These are phyloP conservation scores for Scenedesmus sp. DNA, from an alignment of 163 green algal genomes.

Conservation along the genomic window DNA sequence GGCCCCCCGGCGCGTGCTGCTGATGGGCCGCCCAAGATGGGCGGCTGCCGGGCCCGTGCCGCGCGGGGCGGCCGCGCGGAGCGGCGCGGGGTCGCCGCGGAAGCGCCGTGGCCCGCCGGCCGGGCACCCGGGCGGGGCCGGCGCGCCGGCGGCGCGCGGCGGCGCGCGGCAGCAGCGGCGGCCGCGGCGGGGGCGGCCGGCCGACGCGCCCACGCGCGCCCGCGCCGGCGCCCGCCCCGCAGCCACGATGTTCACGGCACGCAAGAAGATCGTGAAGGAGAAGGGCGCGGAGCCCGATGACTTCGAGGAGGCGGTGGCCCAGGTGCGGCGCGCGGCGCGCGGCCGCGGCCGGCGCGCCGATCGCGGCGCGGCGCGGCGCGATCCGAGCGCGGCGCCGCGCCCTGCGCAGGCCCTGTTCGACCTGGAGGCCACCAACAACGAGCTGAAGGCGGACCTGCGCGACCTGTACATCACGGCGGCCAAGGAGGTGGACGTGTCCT, in stretches of 20 bases:
- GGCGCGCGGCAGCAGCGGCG: too few relatives aligned
- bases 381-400: not conserved
- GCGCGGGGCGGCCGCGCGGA: too few relatives aligned
- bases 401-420: slow-evolving; percentile 99
- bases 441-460: slow-evolving; percentile 98
- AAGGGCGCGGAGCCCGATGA: slow-evolving; percentile 89
- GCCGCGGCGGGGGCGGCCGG: too few relatives aligned
- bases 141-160: too few relatives aligned
- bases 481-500: slow-evolving; percentile 92
- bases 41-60: too few relatives aligned
- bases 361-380: not conserved
- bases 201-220: too few relatives aligned
- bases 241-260: slow-evolving; percentile 81
- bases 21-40: too few relatives aligned
- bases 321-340: slow-evolving; percentile 71
- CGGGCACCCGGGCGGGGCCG: too few relatives aligned
- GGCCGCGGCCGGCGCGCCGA: not conserved
- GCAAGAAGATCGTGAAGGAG: slow-evolving; percentile 97
- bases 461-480: slow-evolving; percentile 98
- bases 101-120: too few relatives aligned
- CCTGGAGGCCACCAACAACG: slow-evolving; percentile 97
- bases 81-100: too few relatives aligned
- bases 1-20: too few relatives aligned
- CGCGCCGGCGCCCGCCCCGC: too few relatives aligned
- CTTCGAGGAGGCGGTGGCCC: slow-evolving; percentile 98